Evolutionary conservation across 2,329 filamentous ascomycete species (phyloP).

Genomic region (Myriosclerotinia curreyana): DNA sequence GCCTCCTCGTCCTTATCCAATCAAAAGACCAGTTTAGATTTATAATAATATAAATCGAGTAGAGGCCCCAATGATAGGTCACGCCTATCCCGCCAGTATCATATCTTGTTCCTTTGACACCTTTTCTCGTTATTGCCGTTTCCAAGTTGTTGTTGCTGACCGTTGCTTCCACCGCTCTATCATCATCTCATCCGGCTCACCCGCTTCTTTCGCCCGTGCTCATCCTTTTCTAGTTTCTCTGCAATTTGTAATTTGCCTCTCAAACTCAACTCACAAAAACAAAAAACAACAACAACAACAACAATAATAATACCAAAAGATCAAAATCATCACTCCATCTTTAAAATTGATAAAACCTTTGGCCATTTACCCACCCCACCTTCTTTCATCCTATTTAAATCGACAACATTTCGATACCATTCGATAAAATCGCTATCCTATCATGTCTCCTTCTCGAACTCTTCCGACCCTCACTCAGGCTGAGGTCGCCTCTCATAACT

Average conservation of each 20-base stretch:
- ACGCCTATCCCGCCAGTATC: too few species aligned
- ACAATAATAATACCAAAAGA: too few species aligned
- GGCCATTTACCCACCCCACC: background rate
- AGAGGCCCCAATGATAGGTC: too few species aligned
- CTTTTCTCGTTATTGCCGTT: too few species aligned
- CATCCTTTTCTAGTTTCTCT: background rate
- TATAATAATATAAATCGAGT: too few species aligned
- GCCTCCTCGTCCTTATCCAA: too few species aligned
- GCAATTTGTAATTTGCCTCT: too few species aligned
- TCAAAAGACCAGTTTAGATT: too few species aligned
- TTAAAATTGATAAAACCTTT: background rate
- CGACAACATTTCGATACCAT: background rate
- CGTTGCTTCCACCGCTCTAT: background rate
- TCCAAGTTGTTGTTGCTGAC: too few species aligned
- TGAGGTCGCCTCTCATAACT: conserved; percentile 80
- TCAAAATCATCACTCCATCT: background rate
- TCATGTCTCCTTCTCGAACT: conserved; percentile 71
- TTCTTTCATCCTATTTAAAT: background rate
- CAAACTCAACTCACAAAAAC: too few species aligned
- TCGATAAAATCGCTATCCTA: conserved; percentile 21
- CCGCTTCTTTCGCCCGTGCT: conserved; percentile 8
- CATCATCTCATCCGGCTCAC: background rate
- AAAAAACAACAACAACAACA: too few species aligned
- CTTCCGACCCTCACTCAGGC: conserved; percentile 79
- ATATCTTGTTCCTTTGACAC: too few species aligned